Base-by-base conservation (phyloP, 2,329 filamentous ascomycete species). In the Cladosporium oxysporum region DNA sequence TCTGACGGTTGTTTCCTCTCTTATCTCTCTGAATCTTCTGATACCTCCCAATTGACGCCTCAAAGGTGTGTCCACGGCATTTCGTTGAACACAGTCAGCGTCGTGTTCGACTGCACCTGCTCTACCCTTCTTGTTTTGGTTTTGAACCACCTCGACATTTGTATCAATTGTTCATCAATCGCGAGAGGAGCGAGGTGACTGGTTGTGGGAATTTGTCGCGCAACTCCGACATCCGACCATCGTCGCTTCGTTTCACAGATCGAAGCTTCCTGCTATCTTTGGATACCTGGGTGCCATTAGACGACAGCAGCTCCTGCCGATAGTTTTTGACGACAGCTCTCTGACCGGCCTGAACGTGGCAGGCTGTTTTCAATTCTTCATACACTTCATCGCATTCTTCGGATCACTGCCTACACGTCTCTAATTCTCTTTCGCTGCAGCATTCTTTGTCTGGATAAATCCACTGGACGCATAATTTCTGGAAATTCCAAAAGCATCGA, bases 81-180 rank as follows among this genome's bases (percentile, higher is more conserved):
- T 35, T 41, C 33, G 61, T 57, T 63, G 61, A 47, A 26, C 50
- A 37, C 35, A 47, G 50, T 63, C 61, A 63, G 50, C 49, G n/a
- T 57, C 33, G 47, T 62, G 31, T 33, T 29, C 16, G 28, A 55
- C 49, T 35, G 47, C 10, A 28, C 12, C 12, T 35, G n/a, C 31
- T 18, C 21, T 11, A 10, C 3, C 21, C 8, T 21, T 47, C 41
- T 47, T 47, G 10, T n/a, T 47, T 47, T 47, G 21, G 10, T n/a
- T 47, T 47, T 21, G n/a, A 11, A 12, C 18, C 41, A 23, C n/a
- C n/a, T n/a, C n/a, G 10, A 47, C n/a, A 7, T 47, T 12, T 47
- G 41, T n/a, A 23, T 47, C 41, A 3, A 47, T n/a, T 47, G 41
- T 8, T 11, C n/a, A 21, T 11, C n/a, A 7, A 11, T 49, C 50